Percentiles rank a stretch among this genome's conserved stretches.
Conservation (phyloP, 768 basidiomycete species). For the Amanita pallidorosea region DNA sequence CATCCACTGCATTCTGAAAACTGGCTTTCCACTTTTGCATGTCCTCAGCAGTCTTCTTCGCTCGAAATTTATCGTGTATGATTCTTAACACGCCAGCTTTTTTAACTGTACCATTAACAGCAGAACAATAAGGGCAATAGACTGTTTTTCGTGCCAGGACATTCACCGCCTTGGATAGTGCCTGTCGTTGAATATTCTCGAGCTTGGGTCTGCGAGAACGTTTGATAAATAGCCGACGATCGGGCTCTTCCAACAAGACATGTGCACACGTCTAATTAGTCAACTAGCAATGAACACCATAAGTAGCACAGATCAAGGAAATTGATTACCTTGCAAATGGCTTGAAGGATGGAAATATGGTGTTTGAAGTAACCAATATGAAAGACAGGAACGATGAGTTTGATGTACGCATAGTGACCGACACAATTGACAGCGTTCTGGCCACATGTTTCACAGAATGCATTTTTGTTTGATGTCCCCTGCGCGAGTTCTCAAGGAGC, state of each 20-base stretch:
- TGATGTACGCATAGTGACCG: slow-evolving; percentile 98
- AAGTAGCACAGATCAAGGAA: background rate
- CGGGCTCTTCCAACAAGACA: slow-evolving; percentile 79
- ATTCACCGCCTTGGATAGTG: slow-evolving; percentile 78
- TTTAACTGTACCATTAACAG: slow-evolving; percentile 92
- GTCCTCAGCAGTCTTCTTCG: slow-evolving; percentile 85
- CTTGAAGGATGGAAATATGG: slow-evolving; percentile 85
- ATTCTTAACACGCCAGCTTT: slow-evolving; percentile 93
- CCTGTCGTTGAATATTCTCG: slow-evolving; percentile 85
- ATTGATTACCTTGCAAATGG: slow-evolving; percentile 82
- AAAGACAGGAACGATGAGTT: slow-evolving; percentile 91
- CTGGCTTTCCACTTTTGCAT: slow-evolving; percentile 81
- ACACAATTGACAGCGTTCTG: slow-evolving; percentile 89
- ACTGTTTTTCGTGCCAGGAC: slow-evolving; percentile 80
- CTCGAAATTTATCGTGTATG: slow-evolving; percentile 94
- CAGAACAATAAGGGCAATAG: slow-evolving; percentile 87
- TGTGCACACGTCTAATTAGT: slow-evolving; percentile 71
- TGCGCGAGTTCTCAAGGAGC: slow-evolving; percentile 18
- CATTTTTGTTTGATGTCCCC: slow-evolving; percentile 92
- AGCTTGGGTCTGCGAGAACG: slow-evolving; percentile 86
- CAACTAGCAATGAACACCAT: background rate
- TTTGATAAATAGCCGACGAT: slow-evolving; percentile 74
- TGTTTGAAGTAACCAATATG: slow-evolving; percentile 99
- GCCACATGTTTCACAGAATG: slow-evolving; percentile 92
- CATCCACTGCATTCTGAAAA: slow-evolving; percentile 73